Evolutionary conservation across 2,329 filamentous ascomycete species (phyloP).

Genomic region (Aspergillus sp.): DNA sequence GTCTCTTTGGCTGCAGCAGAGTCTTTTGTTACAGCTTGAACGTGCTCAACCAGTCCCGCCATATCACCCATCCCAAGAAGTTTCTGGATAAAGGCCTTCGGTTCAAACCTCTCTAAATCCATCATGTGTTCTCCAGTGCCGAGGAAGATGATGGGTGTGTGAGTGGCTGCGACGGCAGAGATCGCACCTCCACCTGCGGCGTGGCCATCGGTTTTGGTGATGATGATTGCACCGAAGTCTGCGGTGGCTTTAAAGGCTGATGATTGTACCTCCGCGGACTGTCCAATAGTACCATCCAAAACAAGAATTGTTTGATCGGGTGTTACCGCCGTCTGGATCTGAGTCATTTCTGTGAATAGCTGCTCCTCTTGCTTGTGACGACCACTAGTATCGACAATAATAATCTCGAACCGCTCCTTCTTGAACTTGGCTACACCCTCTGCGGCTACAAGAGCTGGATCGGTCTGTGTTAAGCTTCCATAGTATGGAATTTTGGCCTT

Average conservation of each 20-base stretch:
- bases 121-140: conserved; percentile 97
- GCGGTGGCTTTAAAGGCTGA: conserved; percentile 97
- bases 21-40: conserved; percentile 91
- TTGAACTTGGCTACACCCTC: conserved; percentile 99
- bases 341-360: conserved; percentile 95
- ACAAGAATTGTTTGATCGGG: conserved; percentile 99
- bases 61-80: conserved; percentile 97
- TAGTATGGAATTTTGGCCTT: conserved; percentile 99
- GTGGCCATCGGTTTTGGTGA: conserved; percentile 97
- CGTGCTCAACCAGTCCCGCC: conserved; percentile 90
- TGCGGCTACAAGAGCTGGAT: conserved; percentile 88
- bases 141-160: conserved; percentile 96
- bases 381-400: conserved; percentile 96
- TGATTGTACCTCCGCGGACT: conserved; percentile 90
- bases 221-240: conserved; percentile 97
- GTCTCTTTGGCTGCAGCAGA: conserved; percentile 81
- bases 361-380: conserved; percentile 93
- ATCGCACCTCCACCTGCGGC: conserved; percentile 96
- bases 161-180: conserved; percentile 91
- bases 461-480: conserved; percentile 92
- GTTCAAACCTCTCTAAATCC: conserved; percentile 88
- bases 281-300: conserved; percentile 91
- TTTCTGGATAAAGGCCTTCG: conserved; percentile 90
- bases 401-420: conserved; percentile 96
- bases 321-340: conserved; percentile 86